Evolutionary conservation across 208 protist species (phyloP).

Genomic region (Willaertia magna): DNA sequence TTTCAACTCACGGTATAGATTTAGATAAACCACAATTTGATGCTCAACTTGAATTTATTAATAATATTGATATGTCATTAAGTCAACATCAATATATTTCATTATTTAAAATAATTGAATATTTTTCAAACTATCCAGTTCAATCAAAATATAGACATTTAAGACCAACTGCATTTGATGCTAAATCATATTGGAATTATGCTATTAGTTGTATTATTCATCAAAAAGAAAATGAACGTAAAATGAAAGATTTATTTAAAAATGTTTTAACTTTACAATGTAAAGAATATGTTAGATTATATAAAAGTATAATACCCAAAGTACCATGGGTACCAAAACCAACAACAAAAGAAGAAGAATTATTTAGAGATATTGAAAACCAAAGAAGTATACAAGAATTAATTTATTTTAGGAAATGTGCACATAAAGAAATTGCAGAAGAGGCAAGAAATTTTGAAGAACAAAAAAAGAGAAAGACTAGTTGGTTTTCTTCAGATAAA

Average conservation of each 20-base stretch:
- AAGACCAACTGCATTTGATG: neutral
- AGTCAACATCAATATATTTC: neutral
- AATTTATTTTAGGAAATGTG: neutral
- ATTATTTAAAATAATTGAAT: neutral
- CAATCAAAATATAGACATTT: neutral
- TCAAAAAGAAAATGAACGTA: neutral
- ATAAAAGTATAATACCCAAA: neutral
- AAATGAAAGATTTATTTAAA: neutral
- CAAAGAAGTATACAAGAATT: neutral
- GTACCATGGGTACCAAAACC: neutral
- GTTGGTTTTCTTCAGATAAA: neutral
- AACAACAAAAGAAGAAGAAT: neutral
- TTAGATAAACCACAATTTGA: neutral
- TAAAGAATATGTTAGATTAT: neutral
- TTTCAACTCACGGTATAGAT: neutral
- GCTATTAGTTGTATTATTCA: neutral
- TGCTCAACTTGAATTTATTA: neutral
- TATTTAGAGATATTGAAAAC: neutral
- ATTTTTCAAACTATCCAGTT: neutral
- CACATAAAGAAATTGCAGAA: neutral
- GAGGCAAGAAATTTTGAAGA: neutral
- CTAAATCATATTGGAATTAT: neutral
- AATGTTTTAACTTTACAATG: neutral
- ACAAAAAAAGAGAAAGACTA: neutral
- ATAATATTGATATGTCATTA: neutral